Evolutionary conservation across 2,329 filamentous ascomycete species (phyloP).

Genomic region (Pseudogymnoascus sp.): DNA sequence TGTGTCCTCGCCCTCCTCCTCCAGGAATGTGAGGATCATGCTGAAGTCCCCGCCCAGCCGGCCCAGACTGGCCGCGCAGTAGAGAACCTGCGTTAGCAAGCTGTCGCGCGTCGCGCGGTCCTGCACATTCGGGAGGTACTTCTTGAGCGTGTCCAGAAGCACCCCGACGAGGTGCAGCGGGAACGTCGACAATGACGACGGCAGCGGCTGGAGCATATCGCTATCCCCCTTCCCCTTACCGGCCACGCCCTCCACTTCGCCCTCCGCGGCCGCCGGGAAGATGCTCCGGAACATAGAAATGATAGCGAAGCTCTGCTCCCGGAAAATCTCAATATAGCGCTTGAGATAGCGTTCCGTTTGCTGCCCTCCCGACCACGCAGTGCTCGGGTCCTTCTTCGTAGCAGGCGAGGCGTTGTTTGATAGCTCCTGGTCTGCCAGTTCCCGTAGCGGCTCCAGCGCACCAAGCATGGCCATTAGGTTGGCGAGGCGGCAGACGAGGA

Average conservation of each 20-base stretch:
- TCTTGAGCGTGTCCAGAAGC: constrained; percentile 65
- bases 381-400: constrained; percentile 33
- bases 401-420: constrained; percentile 35
- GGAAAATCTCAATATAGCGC: constrained; percentile 92
- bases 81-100: constrained; percentile 83
- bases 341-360: constrained; percentile 94
- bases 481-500: constrained; percentile 76
- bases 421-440: constrained; percentile 83
- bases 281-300: constrained; percentile 91
- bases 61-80: constrained; percentile 85
- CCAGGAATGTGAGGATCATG: constrained; percentile 65
- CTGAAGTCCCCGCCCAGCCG: constrained; percentile 89
- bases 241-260: constrained; percentile 14
- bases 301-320: constrained; percentile 94
- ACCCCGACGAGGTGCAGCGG: constrained; percentile 75
- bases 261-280: constrained; percentile 51
- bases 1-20: constrained; percentile 30
- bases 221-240: constrained; percentile 18
- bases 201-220: constrained; percentile 51
- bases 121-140: constrained; percentile 72
- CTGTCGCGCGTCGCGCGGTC: constrained; percentile 78
- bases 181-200: constrained; percentile 74
- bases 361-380: constrained; percentile 62
- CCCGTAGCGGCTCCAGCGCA: constrained; percentile 75
- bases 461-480: constrained; percentile 73